A percentile compares a stretch with the other conserved stretches of the same genome.
These are phyloP conservation scores for Taiozyma sp. DNA, from an alignment of 1,139 yeast species.

Conservation along the genomic window DNA sequence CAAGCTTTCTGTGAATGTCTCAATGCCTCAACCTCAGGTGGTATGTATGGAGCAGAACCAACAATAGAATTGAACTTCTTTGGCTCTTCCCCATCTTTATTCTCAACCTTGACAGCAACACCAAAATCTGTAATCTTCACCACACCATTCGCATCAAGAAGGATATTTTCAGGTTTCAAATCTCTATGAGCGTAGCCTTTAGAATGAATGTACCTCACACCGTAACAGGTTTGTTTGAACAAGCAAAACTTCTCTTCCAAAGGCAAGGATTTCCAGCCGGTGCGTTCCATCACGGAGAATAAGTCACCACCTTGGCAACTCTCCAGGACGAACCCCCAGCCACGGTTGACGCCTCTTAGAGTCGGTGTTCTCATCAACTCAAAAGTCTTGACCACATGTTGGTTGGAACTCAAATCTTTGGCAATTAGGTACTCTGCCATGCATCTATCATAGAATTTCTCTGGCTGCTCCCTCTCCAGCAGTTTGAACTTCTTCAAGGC, in stretches of 20 bases:
- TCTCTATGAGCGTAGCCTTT: constrained; percentile 88
- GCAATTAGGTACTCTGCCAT: constrained; percentile 60
- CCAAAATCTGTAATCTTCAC: constrained; percentile 78
- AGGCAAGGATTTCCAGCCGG: constrained; percentile 43
- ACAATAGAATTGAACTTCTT: constrained; percentile 46
- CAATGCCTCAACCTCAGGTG: constrained; percentile 68
- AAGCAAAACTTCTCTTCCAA: constrained; percentile 49
- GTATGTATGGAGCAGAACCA: constrained; percentile 78
- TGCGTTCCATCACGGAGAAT: constrained; percentile 51
- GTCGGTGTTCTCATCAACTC: constrained; percentile 57
- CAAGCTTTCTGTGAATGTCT: constrained; percentile 26
- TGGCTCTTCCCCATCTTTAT: constrained; percentile 47
- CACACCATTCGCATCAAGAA: constrained; percentile 52
- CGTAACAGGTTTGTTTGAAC: constrained; percentile 43
- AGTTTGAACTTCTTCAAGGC: constrained; percentile 68
- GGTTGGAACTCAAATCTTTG: constrained; percentile 42
- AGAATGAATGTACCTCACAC: constrained; percentile 68
- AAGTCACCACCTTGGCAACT: constrained; percentile 69
- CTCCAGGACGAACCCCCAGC: constrained; percentile 78
- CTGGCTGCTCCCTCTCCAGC: constrained; percentile 53
- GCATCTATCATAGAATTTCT: constrained; percentile 63
- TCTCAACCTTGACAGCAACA: constrained; percentile 53
- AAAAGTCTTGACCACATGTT: constrained; percentile 56
- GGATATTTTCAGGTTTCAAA: constrained; percentile 86
- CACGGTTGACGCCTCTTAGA: constrained; percentile 48